Conservation (phyloP, 2,329 filamentous ascomycete species). For the Rutstroemia sp. region DNA sequence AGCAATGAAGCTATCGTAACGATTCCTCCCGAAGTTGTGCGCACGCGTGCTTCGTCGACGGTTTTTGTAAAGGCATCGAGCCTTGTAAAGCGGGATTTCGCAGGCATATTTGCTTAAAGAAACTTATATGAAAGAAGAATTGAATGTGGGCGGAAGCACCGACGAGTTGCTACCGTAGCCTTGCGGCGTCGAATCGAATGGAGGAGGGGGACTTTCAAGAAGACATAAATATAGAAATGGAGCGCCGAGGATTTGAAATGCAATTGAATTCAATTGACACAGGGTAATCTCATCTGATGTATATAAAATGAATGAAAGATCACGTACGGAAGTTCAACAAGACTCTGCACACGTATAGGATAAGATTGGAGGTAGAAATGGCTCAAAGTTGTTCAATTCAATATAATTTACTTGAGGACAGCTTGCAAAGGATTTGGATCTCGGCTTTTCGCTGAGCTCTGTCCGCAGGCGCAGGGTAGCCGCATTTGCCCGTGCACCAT, state of each 20-base stretch:
- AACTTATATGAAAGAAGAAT: neutral
- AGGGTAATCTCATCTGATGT: neutral
- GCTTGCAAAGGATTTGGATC: slow-evolving; percentile 2
- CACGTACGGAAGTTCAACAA: neutral
- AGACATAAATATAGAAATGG: slow-evolving; percentile 19
- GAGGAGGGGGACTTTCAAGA: slow-evolving; percentile 12
- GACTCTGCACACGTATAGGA: too few species aligned
- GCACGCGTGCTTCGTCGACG: slow-evolving; percentile 92
- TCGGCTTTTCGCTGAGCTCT: neutral
- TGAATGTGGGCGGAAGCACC: neutral
- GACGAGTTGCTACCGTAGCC: slow-evolving; percentile 10
- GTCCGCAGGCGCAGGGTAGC: neutral
- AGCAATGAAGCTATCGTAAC: slow-evolving; percentile 88
- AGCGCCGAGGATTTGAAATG: neutral
- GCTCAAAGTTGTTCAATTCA: neutral
- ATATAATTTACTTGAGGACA: slow-evolving; percentile 5
- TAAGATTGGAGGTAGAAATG: neutral
- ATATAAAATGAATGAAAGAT: neutral
- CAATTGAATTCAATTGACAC: neutral
- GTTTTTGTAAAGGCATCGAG: slow-evolving; percentile 99
- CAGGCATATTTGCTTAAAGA: slow-evolving; percentile 52
- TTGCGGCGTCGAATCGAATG: slow-evolving; percentile 13
- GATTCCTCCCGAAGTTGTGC: slow-evolving; percentile 90
- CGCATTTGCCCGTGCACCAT: neutral
- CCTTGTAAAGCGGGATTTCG: slow-evolving; percentile 90